A percentile compares a stretch with the other conserved stretches of the same genome.
Conservation (phyloP, 345 rosid species). For the Euphorbia lathyris region DNA sequence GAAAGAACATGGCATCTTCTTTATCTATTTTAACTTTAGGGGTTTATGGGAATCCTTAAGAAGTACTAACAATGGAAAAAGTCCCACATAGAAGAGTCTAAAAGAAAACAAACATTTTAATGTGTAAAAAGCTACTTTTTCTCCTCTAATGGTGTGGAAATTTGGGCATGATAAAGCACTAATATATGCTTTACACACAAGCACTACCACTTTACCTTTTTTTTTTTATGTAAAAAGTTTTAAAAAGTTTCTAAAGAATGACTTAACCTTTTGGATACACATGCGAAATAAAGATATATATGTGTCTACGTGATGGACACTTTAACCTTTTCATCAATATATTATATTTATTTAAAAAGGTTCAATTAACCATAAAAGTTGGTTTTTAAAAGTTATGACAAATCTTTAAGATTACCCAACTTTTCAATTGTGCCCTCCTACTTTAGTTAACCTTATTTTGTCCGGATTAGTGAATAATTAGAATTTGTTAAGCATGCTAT, state of each 20-base stretch:
- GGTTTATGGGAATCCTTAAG: slow-evolving; percentile 38
- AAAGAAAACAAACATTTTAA: neutral
- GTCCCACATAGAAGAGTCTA: slow-evolving; percentile 24
- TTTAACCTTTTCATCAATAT: slow-evolving; percentile 23
- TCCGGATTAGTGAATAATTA: slow-evolving; percentile 12
- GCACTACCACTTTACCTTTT: no score
- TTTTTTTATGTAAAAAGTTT: neutral
- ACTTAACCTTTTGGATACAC: slow-evolving; percentile 36
- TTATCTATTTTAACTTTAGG: slow-evolving; percentile 16
- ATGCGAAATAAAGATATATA: slow-evolving; percentile 19
- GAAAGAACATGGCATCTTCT: slow-evolving; percentile 31
- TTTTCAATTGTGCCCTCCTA: slow-evolving; percentile 28
- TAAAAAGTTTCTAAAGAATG: slow-evolving; percentile 28
- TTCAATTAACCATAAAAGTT: slow-evolving; percentile 38
- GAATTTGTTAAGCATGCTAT: neutral
- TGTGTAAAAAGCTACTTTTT: slow-evolving; percentile 33
- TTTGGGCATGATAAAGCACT: slow-evolving; percentile 38
- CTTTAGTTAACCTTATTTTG: slow-evolving; percentile 7
- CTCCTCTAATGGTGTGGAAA: slow-evolving; percentile 35
- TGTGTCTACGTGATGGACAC: slow-evolving; percentile 39
- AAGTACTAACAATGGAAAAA: slow-evolving; percentile 33
- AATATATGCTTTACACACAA: slow-evolving; percentile 43
- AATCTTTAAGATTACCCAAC: slow-evolving; percentile 27
- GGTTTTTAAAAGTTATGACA: slow-evolving; percentile 45
- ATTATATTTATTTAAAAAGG: slow-evolving; percentile 4